phyloP scores from a whole-genome alignment of 306 rosid genomes.

The Prunus fruticosa region DNA sequence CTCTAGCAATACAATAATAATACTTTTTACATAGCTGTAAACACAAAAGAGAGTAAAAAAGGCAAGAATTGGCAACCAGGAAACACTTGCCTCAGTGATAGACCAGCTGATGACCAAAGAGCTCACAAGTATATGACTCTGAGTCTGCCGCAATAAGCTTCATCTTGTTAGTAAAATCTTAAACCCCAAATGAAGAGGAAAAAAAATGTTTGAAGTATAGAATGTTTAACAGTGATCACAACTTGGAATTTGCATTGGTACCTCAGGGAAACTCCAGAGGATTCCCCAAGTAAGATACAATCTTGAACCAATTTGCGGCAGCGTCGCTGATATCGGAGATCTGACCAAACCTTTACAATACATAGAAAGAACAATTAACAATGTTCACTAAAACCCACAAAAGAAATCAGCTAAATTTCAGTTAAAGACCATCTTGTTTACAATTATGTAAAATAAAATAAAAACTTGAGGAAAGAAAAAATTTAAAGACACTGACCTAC shows the following conservation, averaged over 20 bases:
- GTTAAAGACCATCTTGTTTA: background rate
- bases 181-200: background rate
- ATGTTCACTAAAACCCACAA: background rate
- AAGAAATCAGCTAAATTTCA: background rate
- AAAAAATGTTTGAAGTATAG: background rate
- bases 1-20: background rate
- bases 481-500: constrained; percentile 55
- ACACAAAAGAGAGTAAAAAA: background rate
- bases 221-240: background rate
- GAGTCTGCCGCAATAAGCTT: constrained; percentile 46
- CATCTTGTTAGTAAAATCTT: constrained; percentile 5
- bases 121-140: constrained; percentile 54
- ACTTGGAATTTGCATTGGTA: constrained; percentile 7
- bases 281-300: constrained; percentile 77
- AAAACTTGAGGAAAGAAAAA: background rate
- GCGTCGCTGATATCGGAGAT: constrained; percentile 79
- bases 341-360: constrained; percentile 63
- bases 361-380: background rate
- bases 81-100: constrained; percentile 72
- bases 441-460: background rate
- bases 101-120: constrained; percentile 79
- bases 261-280: constrained; percentile 90
- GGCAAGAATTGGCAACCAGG: constrained; percentile 12
- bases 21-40: background rate
- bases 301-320: constrained; percentile 82